A percentile compares a stretch with the other conserved stretches of the same genome.
These are phyloP conservation scores for Trichoderma guizhouense DNA, from an alignment of 2,329 filamentous ascomycete genomes.

Conservation along the genomic window DNA sequence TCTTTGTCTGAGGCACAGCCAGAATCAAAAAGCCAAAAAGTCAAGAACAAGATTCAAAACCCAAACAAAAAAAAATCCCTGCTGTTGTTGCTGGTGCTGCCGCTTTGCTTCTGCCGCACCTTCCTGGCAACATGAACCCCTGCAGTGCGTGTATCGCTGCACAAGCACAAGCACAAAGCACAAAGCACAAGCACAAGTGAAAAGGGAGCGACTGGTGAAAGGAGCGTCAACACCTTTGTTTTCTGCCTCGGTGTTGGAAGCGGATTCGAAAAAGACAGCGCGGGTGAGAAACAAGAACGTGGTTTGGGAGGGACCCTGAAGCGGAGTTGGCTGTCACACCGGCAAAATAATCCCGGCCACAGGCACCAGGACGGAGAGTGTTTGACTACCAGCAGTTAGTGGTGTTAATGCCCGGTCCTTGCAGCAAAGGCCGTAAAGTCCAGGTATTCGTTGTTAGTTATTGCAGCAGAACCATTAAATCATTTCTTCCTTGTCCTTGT, in stretches of 20 bases:
- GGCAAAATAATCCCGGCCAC: constrained; percentile 5
- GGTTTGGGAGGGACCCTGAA: not conserved
- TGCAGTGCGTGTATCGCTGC: not conserved
- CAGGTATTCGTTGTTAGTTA: not conserved
- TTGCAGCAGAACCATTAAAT: not conserved
- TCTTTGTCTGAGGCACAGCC: not conserved
- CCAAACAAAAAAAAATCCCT: not conserved
- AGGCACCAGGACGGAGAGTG: not conserved
- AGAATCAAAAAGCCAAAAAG: not conserved
- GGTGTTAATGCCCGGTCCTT: not conserved
- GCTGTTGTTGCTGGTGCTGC: not conserved
- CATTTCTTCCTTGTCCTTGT: not conserved
- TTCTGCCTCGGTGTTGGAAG: not conserved
- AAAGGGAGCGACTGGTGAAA: constrained; percentile 1
- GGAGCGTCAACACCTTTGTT: constrained; percentile 2
- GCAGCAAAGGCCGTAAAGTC: not conserved
- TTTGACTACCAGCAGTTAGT: not conserved
- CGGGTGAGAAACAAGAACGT: not conserved
- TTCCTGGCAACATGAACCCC: not conserved
- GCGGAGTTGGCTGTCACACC: constrained; percentile 11
- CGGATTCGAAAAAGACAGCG: not conserved
- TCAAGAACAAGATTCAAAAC: too few relatives aligned
- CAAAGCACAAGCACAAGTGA: not conserved
- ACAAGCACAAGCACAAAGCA: not conserved
- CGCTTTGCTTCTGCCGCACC: not conserved